Base-by-base conservation (phyloP, 2,329 filamentous ascomycete genomes). In the Aspergillus sp. region DNA sequence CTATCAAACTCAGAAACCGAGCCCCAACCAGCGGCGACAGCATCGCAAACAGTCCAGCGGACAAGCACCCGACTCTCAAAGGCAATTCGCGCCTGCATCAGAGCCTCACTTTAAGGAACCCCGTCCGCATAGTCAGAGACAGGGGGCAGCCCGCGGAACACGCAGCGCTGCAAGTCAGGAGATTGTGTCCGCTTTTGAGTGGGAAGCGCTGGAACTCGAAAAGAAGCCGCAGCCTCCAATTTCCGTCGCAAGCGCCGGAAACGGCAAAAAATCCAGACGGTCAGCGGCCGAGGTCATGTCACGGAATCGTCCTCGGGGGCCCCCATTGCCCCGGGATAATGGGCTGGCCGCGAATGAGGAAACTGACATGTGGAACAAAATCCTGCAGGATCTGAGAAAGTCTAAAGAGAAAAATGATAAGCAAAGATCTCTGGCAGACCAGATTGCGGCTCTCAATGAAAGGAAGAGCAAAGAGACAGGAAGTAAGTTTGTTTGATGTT, bases 361-460 rank as follows among this genome's bases (percentile, higher is more conserved):
- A 49, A 65, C 69, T 50, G 69, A 72, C 49, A 68, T 72, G 59
- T 72, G 68, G 68, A 71, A 70, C 50, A 66, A 67, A 52, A 71
- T 72, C 41, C 61, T 67, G 41, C 66, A 69, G 48, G 68, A 72
- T 50, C 59, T 72, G 38, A 60, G 62, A 49, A 71, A 71, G 53
- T 68, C 69, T 33, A 68, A 70, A 44, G 69, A 72, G 56, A 71
- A 68, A 50, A 70, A 71, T 49, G 69, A 71, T 49, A 67, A 69
- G 47, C 69, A 72, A 50, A 66, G 60, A 46, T 52, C 54, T 5
- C 52, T 74, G 19, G 65, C 65, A 1, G 63, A 65, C 17, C 69
- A 73, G 45, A 73, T 74, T 47, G 58, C 64, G 22, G 49, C 61
- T 3, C 51, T 74, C 41, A 70, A 71, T 44, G 71, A 74, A 50